Percentiles rank a stretch among this genome's conserved stretches.
These are phyloP conservation scores for Leishmania arabica DNA, from an alignment of 208 protist species.

Conservation along the genomic window DNA sequence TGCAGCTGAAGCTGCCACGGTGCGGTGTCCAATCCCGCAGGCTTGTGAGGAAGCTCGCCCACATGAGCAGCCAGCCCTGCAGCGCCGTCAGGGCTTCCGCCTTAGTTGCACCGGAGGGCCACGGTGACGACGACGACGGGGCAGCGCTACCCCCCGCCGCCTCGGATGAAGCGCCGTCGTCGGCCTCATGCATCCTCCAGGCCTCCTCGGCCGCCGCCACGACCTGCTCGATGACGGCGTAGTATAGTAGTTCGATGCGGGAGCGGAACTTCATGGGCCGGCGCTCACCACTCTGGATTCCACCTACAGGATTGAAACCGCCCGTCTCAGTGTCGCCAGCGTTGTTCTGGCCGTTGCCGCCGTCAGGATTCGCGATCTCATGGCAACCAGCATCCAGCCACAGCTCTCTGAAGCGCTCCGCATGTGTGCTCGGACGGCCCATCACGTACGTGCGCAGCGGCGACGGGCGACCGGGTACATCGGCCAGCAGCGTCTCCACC, in stretches of 20 bases:
- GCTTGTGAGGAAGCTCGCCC: conserved; percentile 48
- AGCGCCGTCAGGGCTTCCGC: conserved; percentile 41
- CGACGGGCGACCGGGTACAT: conserved; percentile 42
- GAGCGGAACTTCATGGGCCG: conserved; percentile 72
- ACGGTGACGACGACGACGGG: conserved; percentile 5
- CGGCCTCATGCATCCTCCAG: conserved; percentile 35
- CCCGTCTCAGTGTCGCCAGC: background rate
- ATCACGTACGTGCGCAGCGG: conserved; percentile 61
- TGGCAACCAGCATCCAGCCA: conserved; percentile 48
- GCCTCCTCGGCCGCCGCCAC: conserved; percentile 55
- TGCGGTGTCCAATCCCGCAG: conserved; percentile 44
- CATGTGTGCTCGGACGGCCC: conserved; percentile 47
- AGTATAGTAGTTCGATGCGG: conserved; percentile 78
- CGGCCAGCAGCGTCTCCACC: conserved; percentile 58
- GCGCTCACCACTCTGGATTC: background rate
- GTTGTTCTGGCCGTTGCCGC: background rate
- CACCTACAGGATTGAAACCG: conserved; percentile 24
- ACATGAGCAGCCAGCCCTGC: conserved; percentile 58
- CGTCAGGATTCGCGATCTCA: background rate
- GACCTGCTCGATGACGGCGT: conserved; percentile 59
- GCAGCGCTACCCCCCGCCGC: background rate
- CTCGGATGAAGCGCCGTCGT: background rate
- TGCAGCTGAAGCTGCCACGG: conserved; percentile 32
- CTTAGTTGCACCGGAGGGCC: conserved; percentile 16
- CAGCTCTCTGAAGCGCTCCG: conserved; percentile 80